Conservation (phyloP, 1,139 yeast genomes). For the Suhomyces yuchorum region DNA sequence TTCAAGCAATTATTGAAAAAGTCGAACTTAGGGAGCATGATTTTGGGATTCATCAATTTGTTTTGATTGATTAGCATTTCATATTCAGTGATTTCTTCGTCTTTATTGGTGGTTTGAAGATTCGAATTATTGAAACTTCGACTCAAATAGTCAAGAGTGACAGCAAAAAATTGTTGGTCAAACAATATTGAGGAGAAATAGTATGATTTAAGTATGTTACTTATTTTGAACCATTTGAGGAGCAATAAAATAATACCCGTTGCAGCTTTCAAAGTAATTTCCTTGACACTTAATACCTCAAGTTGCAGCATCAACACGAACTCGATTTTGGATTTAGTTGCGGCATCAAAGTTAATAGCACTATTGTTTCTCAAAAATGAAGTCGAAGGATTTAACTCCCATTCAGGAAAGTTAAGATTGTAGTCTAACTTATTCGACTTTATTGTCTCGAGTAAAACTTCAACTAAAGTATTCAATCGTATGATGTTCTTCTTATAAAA, state of each 20-base stretch:
- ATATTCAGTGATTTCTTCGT: slow-evolving; percentile 27
- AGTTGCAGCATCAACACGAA: slow-evolving; percentile 42
- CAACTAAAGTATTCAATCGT: slow-evolving; percentile 61
- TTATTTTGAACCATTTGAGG: slow-evolving; percentile 75
- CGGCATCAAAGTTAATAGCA: slow-evolving; percentile 15
- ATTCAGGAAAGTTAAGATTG: slow-evolving; percentile 40
- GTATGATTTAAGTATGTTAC: slow-evolving; percentile 78
- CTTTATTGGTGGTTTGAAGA: slow-evolving; percentile 26
- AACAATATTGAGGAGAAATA: slow-evolving; percentile 70
- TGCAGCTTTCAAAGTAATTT: slow-evolving; percentile 63
- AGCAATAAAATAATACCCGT: slow-evolving; percentile 56
- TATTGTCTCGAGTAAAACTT: slow-evolving; percentile 64
- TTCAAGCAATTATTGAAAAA: slow-evolving; percentile 48
- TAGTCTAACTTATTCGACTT: slow-evolving; percentile 48
- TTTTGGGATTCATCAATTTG: slow-evolving; percentile 48
- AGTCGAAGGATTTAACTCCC: slow-evolving; percentile 41
- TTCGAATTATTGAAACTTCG: slow-evolving; percentile 41
- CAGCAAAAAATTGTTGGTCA: slow-evolving; percentile 63
- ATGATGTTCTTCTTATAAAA: slow-evolving; percentile 58
- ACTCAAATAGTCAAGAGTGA: slow-evolving; percentile 39
- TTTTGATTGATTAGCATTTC: slow-evolving; percentile 41
- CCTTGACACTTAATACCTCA: slow-evolving; percentile 63
- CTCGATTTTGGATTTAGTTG: slow-evolving; percentile 28
- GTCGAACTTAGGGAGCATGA: slow-evolving; percentile 40
- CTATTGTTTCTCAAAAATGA: slow-evolving; percentile 25